Base-by-base conservation (phyloP, 1,139 yeast genomes). In the Yamadazyma mexicana region DNA sequence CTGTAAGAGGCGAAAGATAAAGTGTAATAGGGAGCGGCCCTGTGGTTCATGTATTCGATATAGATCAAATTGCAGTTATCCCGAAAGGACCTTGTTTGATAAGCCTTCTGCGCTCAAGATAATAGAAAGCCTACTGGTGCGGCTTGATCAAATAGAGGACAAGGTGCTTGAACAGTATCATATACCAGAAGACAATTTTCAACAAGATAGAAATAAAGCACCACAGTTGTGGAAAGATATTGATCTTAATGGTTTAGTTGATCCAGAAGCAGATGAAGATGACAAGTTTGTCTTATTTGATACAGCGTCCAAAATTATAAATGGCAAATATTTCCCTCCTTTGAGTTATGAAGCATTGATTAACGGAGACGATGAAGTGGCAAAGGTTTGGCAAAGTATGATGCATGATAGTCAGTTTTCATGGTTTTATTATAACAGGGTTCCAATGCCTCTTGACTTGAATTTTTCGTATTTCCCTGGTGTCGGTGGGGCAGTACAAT, bases 1-100 rank as follows among this genome's bases (percentile, higher is more conserved):
- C 50, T 69, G 75, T 47, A 62, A 62, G 35, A 56, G 55, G 40
- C 47, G 75, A 22, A 69, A 69, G 50, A 69, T 68, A 43, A 65
- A 61, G 38, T 69, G 75, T 52, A 69, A 69, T 45, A 52, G 62
- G 34, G 66, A 59, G 10, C 52, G 48, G 28, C 75, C 75, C 11
- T 69, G 75, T 40, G 56, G 65, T 11, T 59, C 66, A 9, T 69
- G 75, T 48, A 55, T 56, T 33, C 63, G 62, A 45, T 64, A 61
- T 39, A 58, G 61, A 17, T 15, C 29, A 3, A 6, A n/a, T 8
- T 26, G 29, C 9, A 4, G 6, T 4, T 26, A 26, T 40, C 37
- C 34, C 25, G 28, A 33, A n/a, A n/a, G n/a, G n/a, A n/a, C n/a
- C n/a, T 31, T 14, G 3, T 16, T 15, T n/a, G 31, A 34, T 48